These are phyloP conservation scores for Babesia bigemina DNA, from an alignment of 169 alveolate genomes.

Conservation along the genomic window DNA sequence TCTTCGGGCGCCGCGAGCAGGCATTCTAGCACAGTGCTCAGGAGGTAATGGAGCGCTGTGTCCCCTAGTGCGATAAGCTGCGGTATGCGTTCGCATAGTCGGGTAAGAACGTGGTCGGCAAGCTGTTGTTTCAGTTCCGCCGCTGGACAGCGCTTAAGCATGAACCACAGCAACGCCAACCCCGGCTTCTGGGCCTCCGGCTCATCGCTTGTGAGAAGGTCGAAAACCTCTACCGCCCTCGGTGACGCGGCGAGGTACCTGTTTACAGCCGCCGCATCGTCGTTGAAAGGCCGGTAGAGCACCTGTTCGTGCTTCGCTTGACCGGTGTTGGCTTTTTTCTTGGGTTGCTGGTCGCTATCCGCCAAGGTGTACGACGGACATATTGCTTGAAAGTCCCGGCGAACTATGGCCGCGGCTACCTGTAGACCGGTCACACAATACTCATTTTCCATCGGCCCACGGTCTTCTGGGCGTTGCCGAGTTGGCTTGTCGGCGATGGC, in stretches of 20 bases:
- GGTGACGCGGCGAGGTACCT: conserved; percentile 56
- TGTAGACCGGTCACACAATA: conserved; percentile 38
- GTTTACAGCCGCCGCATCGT: conserved; percentile 19
- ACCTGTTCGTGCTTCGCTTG: conserved; percentile 10
- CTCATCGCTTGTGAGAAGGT: conserved; percentile 16
- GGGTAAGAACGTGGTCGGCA: conserved; percentile 29
- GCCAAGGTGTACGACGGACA: conserved; percentile 39
- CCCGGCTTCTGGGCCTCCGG: conserved; percentile 15
- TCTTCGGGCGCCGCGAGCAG: conserved; percentile 22
- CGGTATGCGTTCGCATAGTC: conserved; percentile 22
- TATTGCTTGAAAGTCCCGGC: conserved; percentile 29
- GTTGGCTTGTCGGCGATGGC: background rate
- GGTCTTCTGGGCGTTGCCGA: background rate
- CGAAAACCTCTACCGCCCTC: conserved; percentile 47
- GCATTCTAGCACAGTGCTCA: conserved; percentile 41
- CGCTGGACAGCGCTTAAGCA: background rate
- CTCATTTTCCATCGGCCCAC: conserved; percentile 12
- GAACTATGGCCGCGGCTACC: conserved; percentile 41
- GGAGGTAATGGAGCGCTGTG: conserved; percentile 29
- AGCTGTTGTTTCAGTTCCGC: conserved; percentile 5
- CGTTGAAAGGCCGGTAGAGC: conserved; percentile 36
- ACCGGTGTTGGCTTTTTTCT: conserved; percentile 18
- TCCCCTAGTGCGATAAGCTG: conserved; percentile 27
- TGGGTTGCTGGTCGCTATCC: background rate
- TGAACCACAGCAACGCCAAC: conserved; percentile 38